Evolutionary conservation across 257 asterid species (phyloP), one percentile per base, ranked within the genome.

Genomic region (Fraxinus cuspidata): DNA sequence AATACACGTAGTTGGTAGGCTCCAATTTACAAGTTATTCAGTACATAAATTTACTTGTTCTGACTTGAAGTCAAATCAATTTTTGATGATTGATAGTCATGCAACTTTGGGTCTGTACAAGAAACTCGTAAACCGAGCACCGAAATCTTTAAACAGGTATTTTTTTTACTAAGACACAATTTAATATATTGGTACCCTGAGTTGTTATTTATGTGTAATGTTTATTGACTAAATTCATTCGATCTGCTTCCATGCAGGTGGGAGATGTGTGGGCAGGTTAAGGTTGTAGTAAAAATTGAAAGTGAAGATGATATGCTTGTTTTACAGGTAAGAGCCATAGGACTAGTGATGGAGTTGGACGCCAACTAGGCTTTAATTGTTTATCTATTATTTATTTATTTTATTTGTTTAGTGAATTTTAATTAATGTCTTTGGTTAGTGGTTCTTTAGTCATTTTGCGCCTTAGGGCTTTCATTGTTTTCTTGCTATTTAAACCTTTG

Each of bases 181-280:
- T 60, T 60, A 60, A 23, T 60, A 8, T 23, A 23, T 60, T 60
- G 67, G 16, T 21, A 10, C 31, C 1, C 18, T 60, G 25, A 60
- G 7, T 23, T 60, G 67, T 5, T 58, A 13, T 12, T 60, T 70
- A n/a, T 58, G 23, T 65, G 31, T 19, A 65, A 19, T 78, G 21
- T 49, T 28, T 76, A 21, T 21, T 15, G 34, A 21, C 58, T 27
- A 2, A 49, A 23, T 40, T 77, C 35, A 28, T 60, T 40, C 7
- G 31, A 51, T 73, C 78, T 68, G 71, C 74, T 64, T 68, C 67
- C 72, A 27, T 86, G 86, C 90, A 93, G 99, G 87, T 95, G 99
- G 99, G 99, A 95, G 94, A 91, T 88, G 97, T 95, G 99, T 74
- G 99, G 99, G 81, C 99, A 95, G 89, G 98, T 95, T 73, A 95